Evolutionary conservation across 441 rosid species (phyloP).

Genomic region (Kokia cookei): DNA sequence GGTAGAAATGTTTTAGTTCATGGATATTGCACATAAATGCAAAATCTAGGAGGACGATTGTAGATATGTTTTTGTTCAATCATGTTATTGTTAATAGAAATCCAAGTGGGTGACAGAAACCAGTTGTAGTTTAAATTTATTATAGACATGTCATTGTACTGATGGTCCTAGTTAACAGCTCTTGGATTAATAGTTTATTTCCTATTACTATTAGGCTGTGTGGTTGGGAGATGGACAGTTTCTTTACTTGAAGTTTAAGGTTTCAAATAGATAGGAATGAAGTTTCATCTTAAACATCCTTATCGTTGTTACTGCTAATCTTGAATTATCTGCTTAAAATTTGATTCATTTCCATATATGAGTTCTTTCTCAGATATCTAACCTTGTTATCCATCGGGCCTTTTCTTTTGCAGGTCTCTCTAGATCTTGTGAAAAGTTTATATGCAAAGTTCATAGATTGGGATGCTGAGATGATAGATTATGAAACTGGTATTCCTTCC

Average conservation of each 20-base stretch:
- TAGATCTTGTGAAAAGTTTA: slow-evolving; percentile 91
- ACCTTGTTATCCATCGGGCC: not conserved
- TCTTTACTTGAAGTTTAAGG: not conserved
- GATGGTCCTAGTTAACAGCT: not conserved
- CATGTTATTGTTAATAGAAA: not conserved
- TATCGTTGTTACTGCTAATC: not conserved
- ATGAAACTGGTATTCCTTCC: slow-evolving; percentile 73
- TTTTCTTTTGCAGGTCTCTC: slow-evolving; percentile 72
- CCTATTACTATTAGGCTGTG: not conserved
- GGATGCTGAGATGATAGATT: slow-evolving; percentile 93
- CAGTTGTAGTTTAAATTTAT: not conserved
- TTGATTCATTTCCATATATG: not conserved
- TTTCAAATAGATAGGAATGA: not conserved
- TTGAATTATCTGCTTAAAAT: not conserved
- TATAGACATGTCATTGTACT: not conserved
- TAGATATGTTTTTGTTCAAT: not conserved
- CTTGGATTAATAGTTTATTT: not conserved
- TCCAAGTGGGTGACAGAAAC: not conserved
- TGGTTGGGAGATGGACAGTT: not conserved
- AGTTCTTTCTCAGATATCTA: not conserved
- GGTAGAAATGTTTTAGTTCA: not conserved
- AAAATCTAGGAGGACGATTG: not conserved
- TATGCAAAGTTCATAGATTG: slow-evolving; percentile 92
- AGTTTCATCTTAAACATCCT: slow-evolving; percentile 1
- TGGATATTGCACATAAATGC: not conserved